Conservation (phyloP, 495 filamentous ascomycete genomes). For the Physcia stellaris region DNA sequence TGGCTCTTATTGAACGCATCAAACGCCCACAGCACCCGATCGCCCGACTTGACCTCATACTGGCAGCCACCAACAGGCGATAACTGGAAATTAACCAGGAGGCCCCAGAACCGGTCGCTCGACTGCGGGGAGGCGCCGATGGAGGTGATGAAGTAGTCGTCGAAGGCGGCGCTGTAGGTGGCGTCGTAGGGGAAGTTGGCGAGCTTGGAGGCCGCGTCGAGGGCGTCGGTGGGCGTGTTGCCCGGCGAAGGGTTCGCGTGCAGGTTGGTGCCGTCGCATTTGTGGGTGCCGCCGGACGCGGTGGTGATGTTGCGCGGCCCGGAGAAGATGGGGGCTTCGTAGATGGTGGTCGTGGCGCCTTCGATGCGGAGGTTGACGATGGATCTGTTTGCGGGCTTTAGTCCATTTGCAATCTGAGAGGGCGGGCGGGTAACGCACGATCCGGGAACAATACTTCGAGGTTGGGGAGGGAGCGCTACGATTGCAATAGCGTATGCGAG, state of each 20-base stretch:
- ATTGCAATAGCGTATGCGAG: no score
- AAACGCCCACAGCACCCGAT: constrained; percentile 9
- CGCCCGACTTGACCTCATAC: background rate
- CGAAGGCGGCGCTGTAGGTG: background rate
- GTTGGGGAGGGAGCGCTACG: no score
- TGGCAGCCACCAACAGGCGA: constrained; percentile 2
- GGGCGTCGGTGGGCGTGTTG: constrained; percentile 7
- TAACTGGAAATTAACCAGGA: constrained; percentile 6
- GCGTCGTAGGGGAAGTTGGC: constrained; percentile 5
- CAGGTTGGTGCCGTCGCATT: constrained; percentile 2
- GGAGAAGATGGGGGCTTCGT: constrained; percentile 9
- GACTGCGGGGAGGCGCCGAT: background rate
- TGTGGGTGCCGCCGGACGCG: background rate
- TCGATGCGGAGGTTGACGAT: constrained; percentile 8
- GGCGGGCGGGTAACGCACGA: no score
- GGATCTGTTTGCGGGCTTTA: no score
- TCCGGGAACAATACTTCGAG: no score
- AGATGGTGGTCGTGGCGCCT: constrained; percentile 2
- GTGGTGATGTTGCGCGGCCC: constrained; percentile 10
- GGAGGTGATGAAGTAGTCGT: constrained; percentile 5
- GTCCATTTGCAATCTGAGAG: no score
- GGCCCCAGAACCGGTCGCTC: background rate
- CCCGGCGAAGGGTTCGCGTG: constrained; percentile 1
- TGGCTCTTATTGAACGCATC: background rate
- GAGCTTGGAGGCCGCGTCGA: constrained; percentile 7